These are phyloP conservation scores for Plantago major DNA, from an alignment of 257 asterid genomes.

Conservation along the genomic window DNA sequence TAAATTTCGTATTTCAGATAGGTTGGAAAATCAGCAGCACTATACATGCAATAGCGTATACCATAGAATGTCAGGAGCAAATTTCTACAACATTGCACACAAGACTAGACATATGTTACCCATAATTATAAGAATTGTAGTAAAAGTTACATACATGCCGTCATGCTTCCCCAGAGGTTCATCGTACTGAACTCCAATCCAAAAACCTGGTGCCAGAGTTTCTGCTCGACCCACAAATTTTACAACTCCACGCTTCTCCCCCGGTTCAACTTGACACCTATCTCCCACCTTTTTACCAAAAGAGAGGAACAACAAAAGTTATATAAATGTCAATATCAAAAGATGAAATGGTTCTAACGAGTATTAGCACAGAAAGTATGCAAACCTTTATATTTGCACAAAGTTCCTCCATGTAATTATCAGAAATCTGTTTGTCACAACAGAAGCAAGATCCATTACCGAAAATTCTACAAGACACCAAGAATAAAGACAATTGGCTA, in stretches of 20 bases:
- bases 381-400: slow-evolving; percentile 71
- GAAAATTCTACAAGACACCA: too few species aligned
- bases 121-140: slow-evolving; percentile 5
- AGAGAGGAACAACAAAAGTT: slow-evolving; percentile 13
- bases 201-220: slow-evolving; percentile 82
- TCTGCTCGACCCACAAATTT: slow-evolving; percentile 86
- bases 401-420: slow-evolving; percentile 72
- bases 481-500: neutral
- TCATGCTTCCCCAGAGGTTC: slow-evolving; percentile 95
- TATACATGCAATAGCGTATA: too few species aligned
- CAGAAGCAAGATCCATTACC: slow-evolving; percentile 9
- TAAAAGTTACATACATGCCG: slow-evolving; percentile 65
- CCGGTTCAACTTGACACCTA: slow-evolving; percentile 89
- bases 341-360: neutral
- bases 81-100: neutral
- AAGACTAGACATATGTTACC: neutral
- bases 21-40: too few species aligned
- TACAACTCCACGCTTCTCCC: slow-evolving; percentile 79
- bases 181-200: slow-evolving; percentile 91
- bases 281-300: slow-evolving; percentile 60
- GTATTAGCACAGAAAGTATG: neutral
- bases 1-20: neutral
- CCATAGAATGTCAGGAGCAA: too few species aligned
- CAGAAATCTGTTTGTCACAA: slow-evolving; percentile 47
- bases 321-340: slow-evolving; percentile 16